A percentile compares a stretch with the other conserved stretches of the same genome.
Conservation (phyloP, 2,329 filamentous ascomycete genomes). For the Blumeriella jaapii region DNA sequence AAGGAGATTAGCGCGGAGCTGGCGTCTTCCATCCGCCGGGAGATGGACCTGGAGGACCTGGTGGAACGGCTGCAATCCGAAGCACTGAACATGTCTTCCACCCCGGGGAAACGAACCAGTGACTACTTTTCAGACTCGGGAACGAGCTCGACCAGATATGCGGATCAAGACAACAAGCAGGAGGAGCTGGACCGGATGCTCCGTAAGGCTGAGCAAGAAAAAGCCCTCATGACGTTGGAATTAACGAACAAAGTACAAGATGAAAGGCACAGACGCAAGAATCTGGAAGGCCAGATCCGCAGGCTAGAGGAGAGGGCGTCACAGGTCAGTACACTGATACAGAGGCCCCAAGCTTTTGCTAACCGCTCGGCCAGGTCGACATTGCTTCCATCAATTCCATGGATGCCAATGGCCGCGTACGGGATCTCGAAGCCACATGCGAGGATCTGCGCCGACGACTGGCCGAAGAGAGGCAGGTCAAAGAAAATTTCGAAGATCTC, state of each 20-base stretch:
- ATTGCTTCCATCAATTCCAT: slow-evolving; percentile 41
- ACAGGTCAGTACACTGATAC: slow-evolving; percentile 33
- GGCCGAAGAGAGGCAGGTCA: slow-evolving; percentile 73
- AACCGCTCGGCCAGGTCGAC: slow-evolving; percentile 26
- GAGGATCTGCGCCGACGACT: slow-evolving; percentile 76
- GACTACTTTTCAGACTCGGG: slow-evolving; percentile 98
- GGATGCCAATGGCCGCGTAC: slow-evolving; percentile 50
- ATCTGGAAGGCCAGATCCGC: slow-evolving; percentile 74
- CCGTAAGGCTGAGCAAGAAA: slow-evolving; percentile 79
- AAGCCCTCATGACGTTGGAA: slow-evolving; percentile 74
- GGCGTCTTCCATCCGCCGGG: slow-evolving; percentile 81
- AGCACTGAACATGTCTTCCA: slow-evolving; percentile 40
- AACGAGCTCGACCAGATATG: slow-evolving; percentile 64
- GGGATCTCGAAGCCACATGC: slow-evolving; percentile 67
- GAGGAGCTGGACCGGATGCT: slow-evolving; percentile 75
- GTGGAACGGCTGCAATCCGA: slow-evolving; percentile 83
- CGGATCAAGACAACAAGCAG: slow-evolving; percentile 48
- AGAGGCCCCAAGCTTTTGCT: slow-evolving; percentile 9
- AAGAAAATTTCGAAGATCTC: slow-evolving; percentile 89
- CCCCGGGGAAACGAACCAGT: slow-evolving; percentile 63
- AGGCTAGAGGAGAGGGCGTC: slow-evolving; percentile 70
- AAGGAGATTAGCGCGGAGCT: slow-evolving; percentile 88
- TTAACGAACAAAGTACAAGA: slow-evolving; percentile 80
- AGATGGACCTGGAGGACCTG: slow-evolving; percentile 93
- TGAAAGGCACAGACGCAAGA: slow-evolving; percentile 63